A percentile compares a stretch with the other conserved stretches of the same genome.
These are phyloP conservation scores for Babesia ovis DNA, from an alignment of 169 alveolate species.

Conservation along the genomic window DNA sequence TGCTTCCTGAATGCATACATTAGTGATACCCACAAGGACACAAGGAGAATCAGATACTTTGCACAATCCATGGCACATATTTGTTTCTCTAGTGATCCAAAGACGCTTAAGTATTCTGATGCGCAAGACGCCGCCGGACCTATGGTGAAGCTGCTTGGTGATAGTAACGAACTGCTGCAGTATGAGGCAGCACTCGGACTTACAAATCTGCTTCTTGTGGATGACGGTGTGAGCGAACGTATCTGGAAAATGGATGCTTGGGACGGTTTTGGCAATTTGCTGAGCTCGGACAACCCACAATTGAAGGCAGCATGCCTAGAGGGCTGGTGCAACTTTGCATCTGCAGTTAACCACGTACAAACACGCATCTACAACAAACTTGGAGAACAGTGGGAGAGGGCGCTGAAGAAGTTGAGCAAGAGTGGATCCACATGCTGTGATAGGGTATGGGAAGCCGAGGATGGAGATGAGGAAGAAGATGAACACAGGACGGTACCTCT, in stretches of 20 bases:
- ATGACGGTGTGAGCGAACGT: constrained; percentile 39
- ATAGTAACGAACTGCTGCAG: constrained; percentile 54
- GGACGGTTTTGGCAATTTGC: constrained; percentile 52
- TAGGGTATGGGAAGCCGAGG: background rate
- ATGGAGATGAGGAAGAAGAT: background rate
- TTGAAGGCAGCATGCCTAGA: constrained; percentile 66
- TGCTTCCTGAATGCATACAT: constrained; percentile 35
- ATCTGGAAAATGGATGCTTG: constrained; percentile 49
- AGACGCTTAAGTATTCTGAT: constrained; percentile 43
- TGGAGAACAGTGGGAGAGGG: constrained; percentile 14
- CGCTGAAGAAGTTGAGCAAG: background rate
- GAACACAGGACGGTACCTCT: background rate
- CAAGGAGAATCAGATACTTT: constrained; percentile 6
- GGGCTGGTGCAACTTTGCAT: constrained; percentile 70
- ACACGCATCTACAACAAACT: constrained; percentile 32
- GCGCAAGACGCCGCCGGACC: constrained; percentile 55
- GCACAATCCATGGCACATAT: constrained; percentile 56
- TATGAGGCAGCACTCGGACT: constrained; percentile 65
- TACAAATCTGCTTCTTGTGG: constrained; percentile 50
- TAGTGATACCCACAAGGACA: constrained; percentile 9
- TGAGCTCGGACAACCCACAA: constrained; percentile 52
- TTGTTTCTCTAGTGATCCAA: constrained; percentile 37
- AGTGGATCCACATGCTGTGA: background rate
- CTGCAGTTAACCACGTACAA: constrained; percentile 48
- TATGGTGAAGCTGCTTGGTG: constrained; percentile 50